Percentiles rank a stretch among this genome's conserved stretches.
phyloP scores from a whole-genome alignment of 805 yeast species.

The Scheffersomyces lignosus region DNA sequence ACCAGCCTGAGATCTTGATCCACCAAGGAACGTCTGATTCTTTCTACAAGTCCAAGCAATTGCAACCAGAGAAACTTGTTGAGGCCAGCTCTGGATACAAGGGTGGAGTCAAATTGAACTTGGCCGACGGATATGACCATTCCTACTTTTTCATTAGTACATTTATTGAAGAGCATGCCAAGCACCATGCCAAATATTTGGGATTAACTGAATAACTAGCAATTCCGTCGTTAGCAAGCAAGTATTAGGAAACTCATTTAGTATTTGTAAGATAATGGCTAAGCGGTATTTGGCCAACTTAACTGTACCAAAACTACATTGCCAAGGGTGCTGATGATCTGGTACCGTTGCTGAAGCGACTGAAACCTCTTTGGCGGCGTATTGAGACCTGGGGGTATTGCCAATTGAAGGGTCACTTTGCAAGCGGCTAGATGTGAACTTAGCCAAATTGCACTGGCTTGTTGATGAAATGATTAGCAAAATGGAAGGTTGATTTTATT shows the following conservation, averaged over 20 bases:
- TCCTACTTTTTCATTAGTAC: slow-evolving; percentile 82
- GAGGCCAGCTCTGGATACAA: slow-evolving; percentile 60
- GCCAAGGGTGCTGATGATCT: slow-evolving; percentile 56
- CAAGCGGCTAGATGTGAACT: no score
- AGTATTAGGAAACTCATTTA: no score
- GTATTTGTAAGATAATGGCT: no score
- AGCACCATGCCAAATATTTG: slow-evolving; percentile 76
- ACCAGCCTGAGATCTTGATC: slow-evolving; percentile 62
- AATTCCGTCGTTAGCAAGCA: no score
- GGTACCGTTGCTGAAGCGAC: slow-evolving; percentile 35
- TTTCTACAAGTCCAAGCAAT: slow-evolving; percentile 65
- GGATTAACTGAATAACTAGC: slow-evolving; percentile 22
- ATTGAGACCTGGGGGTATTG: slow-evolving; percentile 3
- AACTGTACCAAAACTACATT: slow-evolving; percentile 74
- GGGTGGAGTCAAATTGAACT: slow-evolving; percentile 56
- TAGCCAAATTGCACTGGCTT: no score
- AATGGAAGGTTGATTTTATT: no score
- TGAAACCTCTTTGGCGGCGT: slow-evolving; percentile 6
- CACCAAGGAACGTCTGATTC: slow-evolving; percentile 81
- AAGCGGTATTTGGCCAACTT: slow-evolving; percentile 54
- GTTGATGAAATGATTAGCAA: no score
- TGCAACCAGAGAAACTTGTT: slow-evolving; percentile 72
- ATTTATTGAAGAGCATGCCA: slow-evolving; percentile 80
- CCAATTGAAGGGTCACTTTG: not conserved
- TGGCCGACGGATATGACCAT: slow-evolving; percentile 87